These are phyloP conservation scores for Adansonia digitata DNA, from an alignment of 345 rosid genomes.

Conservation along the genomic window DNA sequence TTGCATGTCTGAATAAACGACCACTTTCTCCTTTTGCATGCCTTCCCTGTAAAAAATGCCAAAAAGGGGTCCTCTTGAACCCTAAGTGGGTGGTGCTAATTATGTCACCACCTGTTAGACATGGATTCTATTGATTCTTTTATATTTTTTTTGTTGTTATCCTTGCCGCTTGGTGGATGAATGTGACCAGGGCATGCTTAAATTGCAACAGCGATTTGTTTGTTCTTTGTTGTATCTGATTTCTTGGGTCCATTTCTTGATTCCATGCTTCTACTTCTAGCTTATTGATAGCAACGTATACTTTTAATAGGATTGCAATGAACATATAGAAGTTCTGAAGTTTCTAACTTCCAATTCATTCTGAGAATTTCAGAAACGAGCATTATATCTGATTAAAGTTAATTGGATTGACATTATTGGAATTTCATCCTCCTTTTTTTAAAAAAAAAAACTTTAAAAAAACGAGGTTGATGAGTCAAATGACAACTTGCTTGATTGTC, in stretches of 20 bases:
- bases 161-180: not conserved
- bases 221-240: not conserved
- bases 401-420: not conserved
- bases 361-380: not conserved
- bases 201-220: not conserved
- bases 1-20: constrained; percentile 7
- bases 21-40: constrained; percentile 7
- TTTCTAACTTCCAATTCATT: not conserved
- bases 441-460: not conserved
- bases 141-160: not conserved
- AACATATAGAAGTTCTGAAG: not conserved
- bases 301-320: not conserved
- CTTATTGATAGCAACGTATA: not conserved
- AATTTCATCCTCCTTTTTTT: not conserved
- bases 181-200: not conserved
- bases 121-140: not conserved
- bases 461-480: not conserved
- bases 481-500: not conserved
- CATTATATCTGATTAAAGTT: not conserved
- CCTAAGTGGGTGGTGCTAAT: constrained; percentile 21
- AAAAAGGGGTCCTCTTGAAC: constrained; percentile 24
- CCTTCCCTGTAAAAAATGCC: not conserved
- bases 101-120: constrained; percentile 21
- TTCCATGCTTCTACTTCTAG: not conserved
- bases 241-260: not conserved